phyloP scores from a whole-genome alignment of 1,139 yeast species.

The Debaryomycetaceae sp. region DNA sequence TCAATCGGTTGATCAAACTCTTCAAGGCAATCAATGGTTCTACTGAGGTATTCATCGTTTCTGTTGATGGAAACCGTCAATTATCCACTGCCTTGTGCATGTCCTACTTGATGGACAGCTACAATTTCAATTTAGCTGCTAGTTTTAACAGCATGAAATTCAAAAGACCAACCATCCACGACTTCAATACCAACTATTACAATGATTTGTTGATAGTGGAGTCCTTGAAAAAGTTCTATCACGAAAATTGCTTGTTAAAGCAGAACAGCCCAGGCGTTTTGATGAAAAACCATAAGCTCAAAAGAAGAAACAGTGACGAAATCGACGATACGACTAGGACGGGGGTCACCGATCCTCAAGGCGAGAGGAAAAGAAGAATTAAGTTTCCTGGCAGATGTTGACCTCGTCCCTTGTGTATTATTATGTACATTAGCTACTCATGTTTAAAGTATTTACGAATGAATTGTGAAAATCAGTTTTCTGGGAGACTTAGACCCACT shows the following conservation, averaged over 20 bases:
- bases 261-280: conserved; percentile 23
- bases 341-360: conserved; percentile 10
- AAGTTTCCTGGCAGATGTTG: conserved; percentile 2
- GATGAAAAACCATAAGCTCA: conserved; percentile 31
- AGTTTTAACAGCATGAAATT: conserved; percentile 19
- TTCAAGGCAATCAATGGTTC: conserved; percentile 31
- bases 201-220: conserved; percentile 42
- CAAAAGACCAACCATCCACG: conserved; percentile 17
- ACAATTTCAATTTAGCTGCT: conserved; percentile 33
- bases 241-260: conserved; percentile 34
- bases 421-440: conserved; percentile 1
- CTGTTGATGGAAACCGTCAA: conserved; percentile 27
- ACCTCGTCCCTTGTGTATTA: background rate
- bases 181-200: conserved; percentile 34
- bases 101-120: conserved; percentile 43
- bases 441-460: background rate
- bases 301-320: conserved; percentile 26
- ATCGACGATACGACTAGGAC: conserved; percentile 8
- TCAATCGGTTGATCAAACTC: conserved; percentile 36
- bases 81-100: conserved; percentile 35
- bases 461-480: conserved; percentile 9
- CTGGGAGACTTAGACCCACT: conserved; percentile 63
- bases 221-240: conserved; percentile 36
- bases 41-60: conserved; percentile 36
- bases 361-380: conserved; percentile 14